Evolutionary conservation across 75 land plant species (phyloP), one percentile per base, ranked within the genome.

Genomic region (Azolla pinnata): DNA sequence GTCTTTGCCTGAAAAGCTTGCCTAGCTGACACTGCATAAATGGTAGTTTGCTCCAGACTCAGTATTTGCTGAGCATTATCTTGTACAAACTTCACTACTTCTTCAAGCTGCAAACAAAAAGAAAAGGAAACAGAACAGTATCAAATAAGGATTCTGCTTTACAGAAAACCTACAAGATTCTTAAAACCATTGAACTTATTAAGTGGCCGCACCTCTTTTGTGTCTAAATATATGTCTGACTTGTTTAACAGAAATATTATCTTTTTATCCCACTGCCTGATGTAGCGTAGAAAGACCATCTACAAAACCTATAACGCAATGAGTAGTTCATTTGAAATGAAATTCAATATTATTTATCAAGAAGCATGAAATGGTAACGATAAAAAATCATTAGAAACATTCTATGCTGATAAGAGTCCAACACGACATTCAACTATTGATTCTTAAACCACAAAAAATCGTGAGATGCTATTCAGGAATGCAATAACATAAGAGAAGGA

Each of bases 221-320:
- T 16, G 63, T 62, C 77, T 42, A 68, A 74, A 57, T 82, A 82
- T 5, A 92, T 67, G 57, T 92, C 97, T 38, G 81, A 59, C 76
- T 92, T 92, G 60, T 92, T 92, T 47, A 92, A 46, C 29, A 87
- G 72, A 71, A 92, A 92, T n/a, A 92, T 81, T 14, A 92, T 67
- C 73, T 72, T 84, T 63, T 92, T 92, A 72, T 73, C 84, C 97
- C 97, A 92, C 53, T 82, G 88, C 51, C 81, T 89, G 29, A 77
- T 83, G 70, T 92, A 92, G 17, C 75, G 84, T 51, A 92, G 84
- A 75, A 92, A 92, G 26, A 48, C 44, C 51, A 92, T 84, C 97
- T 92, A 78, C 60, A 25, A 42, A 46, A 60, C 53, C 29, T 53
- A 34, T 61, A n/a, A n/a, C n/a, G n/a, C n/a, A n/a, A n/a, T n/a